Evolutionary conservation across 2,329 filamentous ascomycete species (phyloP), one percentile per base, ranked within the genome.

Genomic region (Byssochlamys sp.): DNA sequence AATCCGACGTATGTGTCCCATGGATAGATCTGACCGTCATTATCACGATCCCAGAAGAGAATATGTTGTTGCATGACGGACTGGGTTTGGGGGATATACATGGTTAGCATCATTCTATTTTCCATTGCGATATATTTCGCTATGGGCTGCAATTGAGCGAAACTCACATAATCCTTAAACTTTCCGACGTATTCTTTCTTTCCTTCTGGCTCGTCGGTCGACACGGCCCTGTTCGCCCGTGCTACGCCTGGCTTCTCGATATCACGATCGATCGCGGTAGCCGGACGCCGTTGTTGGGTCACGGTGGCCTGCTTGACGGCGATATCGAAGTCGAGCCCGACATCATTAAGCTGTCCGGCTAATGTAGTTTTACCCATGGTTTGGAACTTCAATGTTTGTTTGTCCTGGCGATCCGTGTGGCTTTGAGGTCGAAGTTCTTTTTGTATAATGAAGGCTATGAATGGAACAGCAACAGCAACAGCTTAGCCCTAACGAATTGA

Each of bases 31-130:
- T 71, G 60, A 24, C 74, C 74, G 57, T 78, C 75, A 3, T 59
- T 55, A 60, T 78, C 73, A 50, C 65, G 66, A 58, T 78, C 75
- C 67, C 73, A 78, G 66, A 77, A 78, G 3, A 71, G 63, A 39
- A 73, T 59, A 53, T 78, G 76, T 49, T 73, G 72, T 54, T 77
- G 75, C 0, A 78, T 62, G 4, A 71, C 68, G 2, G 69, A 71
- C 61, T 64, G n/a, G 5, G 11, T 19, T n/a, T 5, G 39, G 14
- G 6, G 39, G 19, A 19, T 19, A 19, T 48, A n/a, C 14, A 51
- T 39, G 12, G 35, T 39, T 11, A 39, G 14, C 12, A 39, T 2
- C 35, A 39, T 39, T 39, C 12, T 19, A 19, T 4, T 14, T 14
- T 39, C 35, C 29, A n/a, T 39, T 14, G 1, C 12, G 5, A n/a